These are phyloP conservation scores for Pythium oligandrum DNA, from an alignment of 352 stramenopile genomes.

Conservation along the genomic window DNA sequence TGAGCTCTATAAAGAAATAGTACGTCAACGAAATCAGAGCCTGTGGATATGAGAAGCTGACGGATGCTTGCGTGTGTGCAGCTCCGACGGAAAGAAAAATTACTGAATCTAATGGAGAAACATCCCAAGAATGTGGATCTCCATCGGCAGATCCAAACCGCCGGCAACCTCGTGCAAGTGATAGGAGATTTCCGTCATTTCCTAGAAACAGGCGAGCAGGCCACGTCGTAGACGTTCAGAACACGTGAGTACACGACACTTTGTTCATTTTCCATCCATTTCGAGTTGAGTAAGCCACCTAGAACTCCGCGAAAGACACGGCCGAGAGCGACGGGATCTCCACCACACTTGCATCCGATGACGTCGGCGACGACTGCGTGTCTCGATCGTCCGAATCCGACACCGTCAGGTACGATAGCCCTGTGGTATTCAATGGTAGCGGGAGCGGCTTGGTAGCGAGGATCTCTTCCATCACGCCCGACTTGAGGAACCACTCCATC, in stretches of 20 bases:
- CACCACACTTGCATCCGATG: slow-evolving; percentile 25
- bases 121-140: slow-evolving; percentile 78
- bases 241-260: too few species aligned
- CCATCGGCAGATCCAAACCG: slow-evolving; percentile 83
- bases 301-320: slow-evolving; percentile 31
- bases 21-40: slow-evolving; percentile 21
- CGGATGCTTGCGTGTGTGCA: slow-evolving; percentile 20
- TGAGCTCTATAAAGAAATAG: slow-evolving; percentile 86
- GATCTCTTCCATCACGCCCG: slow-evolving; percentile 39
- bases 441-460: not conserved
- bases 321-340: slow-evolving; percentile 23
- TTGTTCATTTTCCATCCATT: too few species aligned
- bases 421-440: slow-evolving; percentile 1
- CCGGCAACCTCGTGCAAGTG: slow-evolving; percentile 77
- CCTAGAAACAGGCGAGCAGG: slow-evolving; percentile 49
- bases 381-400: slow-evolving; percentile 30
- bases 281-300: too few species aligned
- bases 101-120: slow-evolving; percentile 85
- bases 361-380: slow-evolving; percentile 24
- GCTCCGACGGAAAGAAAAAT: slow-evolving; percentile 76
- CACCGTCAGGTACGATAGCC: slow-evolving; percentile 46
- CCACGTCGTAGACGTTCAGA: too few species aligned
- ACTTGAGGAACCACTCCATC: slow-evolving; percentile 64
- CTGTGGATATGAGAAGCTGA: not conserved
- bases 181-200: slow-evolving; percentile 82